These are phyloP conservation scores for Glebionis coronaria DNA, from an alignment of 129 eudicot species.

Conservation along the genomic window DNA sequence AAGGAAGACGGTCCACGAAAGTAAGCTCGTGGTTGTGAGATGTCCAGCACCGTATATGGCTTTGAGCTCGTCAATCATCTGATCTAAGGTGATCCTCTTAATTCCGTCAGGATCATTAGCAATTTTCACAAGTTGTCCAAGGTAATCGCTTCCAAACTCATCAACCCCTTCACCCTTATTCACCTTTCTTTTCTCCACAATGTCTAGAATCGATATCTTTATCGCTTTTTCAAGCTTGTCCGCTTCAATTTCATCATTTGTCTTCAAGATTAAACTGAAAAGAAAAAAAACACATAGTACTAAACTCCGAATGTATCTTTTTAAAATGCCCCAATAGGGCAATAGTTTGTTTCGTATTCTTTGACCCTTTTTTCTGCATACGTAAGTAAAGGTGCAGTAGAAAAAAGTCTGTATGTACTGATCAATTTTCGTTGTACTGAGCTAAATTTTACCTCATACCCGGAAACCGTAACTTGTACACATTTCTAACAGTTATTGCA, in stretches of 20 bases:
- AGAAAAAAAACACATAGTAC: background rate
- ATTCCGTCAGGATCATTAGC: constrained; percentile 29
- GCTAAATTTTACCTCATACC: constrained; percentile 42
- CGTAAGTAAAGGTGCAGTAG: no score
- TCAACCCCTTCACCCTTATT: constrained; percentile 24
- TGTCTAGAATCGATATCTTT: constrained; percentile 42
- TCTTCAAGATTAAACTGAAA: constrained; percentile 37
- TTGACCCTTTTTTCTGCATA: background rate
- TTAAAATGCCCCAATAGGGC: background rate
- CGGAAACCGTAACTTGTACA: constrained; percentile 52
- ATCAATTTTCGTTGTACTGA: background rate
- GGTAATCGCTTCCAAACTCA: constrained; percentile 45
- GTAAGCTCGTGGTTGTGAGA: constrained; percentile 43
- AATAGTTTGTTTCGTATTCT: no score
- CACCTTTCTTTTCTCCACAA: constrained; percentile 37
- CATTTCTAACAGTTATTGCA: constrained; percentile 48
- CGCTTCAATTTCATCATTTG: constrained; percentile 58
- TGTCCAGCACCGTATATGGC: constrained; percentile 53
- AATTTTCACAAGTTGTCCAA: constrained; percentile 45
- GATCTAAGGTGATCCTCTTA: constrained; percentile 38
- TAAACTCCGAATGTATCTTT: no score
- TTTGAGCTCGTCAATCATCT: constrained; percentile 55
- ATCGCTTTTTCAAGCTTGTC: constrained; percentile 51
- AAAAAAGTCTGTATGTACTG: no score
- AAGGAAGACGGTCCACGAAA: constrained; percentile 48